A percentile compares a stretch with the other conserved stretches of the same genome.
Evolutionary conservation across 2,329 filamentous ascomycete species (phyloP).

Genomic region (Xylaria sp.): DNA sequence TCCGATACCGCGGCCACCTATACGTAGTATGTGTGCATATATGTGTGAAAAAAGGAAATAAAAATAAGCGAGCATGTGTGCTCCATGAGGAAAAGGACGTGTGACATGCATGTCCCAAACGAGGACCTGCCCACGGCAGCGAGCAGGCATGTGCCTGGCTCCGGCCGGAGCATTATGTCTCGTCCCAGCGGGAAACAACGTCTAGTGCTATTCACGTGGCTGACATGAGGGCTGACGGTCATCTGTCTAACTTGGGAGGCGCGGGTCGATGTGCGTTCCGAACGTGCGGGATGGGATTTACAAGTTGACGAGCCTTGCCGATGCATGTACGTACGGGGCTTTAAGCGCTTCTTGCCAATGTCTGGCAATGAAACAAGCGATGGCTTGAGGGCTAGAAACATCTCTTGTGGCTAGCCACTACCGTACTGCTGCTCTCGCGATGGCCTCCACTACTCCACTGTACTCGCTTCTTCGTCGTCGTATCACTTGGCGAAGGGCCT

Average conservation of each 20-base stretch:
- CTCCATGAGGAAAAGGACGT: conserved; percentile 6
- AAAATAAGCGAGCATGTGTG: conserved; percentile 13
- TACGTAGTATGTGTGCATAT: too few species aligned
- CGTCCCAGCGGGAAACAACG: conserved; percentile 13
- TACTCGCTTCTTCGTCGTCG: not conserved
- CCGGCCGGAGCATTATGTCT: conserved; percentile 8
- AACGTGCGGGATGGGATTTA: too few species aligned
- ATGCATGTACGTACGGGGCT: not conserved
- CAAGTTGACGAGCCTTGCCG: not conserved
- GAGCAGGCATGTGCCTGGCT: conserved; percentile 9
- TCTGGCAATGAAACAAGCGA: not conserved
- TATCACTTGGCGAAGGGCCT: not conserved
- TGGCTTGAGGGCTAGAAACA: not conserved
- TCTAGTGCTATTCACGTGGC: conserved; percentile 26
- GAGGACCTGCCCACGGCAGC: conserved; percentile 20
- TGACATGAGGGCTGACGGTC: conserved; percentile 14
- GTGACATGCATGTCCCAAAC: conserved; percentile 12
- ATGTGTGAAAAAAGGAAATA: too few species aligned
- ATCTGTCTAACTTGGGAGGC: not conserved
- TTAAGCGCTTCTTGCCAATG: not conserved
- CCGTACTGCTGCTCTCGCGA: not conserved
- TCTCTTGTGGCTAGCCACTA: not conserved
- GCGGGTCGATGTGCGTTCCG: not conserved
- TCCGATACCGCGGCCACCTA: too few species aligned
- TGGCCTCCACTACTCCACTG: not conserved